phyloP scores from a whole-genome alignment of 2,329 filamentous ascomycete genomes.

The Penicillium sp. region DNA sequence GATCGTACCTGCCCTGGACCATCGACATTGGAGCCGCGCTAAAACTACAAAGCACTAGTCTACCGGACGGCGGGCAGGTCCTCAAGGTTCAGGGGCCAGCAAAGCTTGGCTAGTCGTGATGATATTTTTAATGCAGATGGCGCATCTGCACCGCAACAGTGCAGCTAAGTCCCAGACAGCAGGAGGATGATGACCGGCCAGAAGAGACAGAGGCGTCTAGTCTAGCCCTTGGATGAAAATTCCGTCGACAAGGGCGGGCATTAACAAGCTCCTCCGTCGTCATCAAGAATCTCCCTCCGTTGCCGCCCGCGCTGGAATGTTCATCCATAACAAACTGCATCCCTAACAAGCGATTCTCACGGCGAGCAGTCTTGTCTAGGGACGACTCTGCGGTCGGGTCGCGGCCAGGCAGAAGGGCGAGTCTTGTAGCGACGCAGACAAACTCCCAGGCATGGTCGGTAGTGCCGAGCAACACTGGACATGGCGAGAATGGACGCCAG shows the following conservation, averaged over 20 bases:
- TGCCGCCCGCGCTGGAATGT: conserved; percentile 19
- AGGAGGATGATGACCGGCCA: neutral
- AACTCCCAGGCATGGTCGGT: neutral
- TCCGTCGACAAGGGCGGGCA: neutral
- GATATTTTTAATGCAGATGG: neutral
- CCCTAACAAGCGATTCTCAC: conserved; percentile 13
- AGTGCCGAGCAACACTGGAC: neutral
- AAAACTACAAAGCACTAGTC: neutral
- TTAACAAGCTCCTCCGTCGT: conserved; percentile 7
- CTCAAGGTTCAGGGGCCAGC: conserved; percentile 10
- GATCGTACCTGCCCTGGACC: neutral
- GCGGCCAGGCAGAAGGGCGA: neutral
- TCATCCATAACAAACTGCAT: conserved; percentile 18
- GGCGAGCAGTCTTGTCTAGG: neutral
- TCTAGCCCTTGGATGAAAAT: neutral
- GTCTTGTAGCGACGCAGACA: neutral
- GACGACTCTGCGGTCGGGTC: neutral
- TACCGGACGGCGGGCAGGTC: conserved; percentile 10
- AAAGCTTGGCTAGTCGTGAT: conserved; percentile 19
- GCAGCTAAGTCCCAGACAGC: neutral
- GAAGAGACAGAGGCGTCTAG: neutral
- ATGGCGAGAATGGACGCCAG: neutral
- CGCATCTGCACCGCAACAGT: neutral
- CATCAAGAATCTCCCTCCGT: conserved; percentile 19
- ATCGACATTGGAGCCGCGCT: neutral